Evolutionary conservation across 768 basidiomycete species (phyloP).

Genomic region (Cystobasidium ongulense): DNA sequence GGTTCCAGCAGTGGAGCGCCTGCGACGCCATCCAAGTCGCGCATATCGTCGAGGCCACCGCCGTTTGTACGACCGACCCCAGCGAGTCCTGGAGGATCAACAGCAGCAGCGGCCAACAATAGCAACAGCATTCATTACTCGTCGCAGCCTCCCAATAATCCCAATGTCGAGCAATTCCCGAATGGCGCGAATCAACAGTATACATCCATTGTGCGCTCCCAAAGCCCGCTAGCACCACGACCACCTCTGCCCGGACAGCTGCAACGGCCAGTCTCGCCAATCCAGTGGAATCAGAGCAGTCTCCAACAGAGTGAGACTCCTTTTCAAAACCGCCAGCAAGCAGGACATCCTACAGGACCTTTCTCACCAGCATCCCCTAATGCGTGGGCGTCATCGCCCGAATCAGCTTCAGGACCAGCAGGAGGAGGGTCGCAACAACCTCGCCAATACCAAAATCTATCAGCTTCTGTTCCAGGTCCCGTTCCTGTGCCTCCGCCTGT

Average conservation of each 20-base stretch:
- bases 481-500: constrained; percentile 3
- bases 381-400: constrained; percentile 18
- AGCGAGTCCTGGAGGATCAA: not conserved
- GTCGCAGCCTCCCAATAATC: not conserved
- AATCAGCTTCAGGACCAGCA: not conserved
- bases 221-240: constrained; percentile 22
- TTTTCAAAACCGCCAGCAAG: not conserved
- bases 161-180: not conserved
- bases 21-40: constrained; percentile 25
- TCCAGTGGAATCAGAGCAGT: not conserved
- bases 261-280: constrained; percentile 18
- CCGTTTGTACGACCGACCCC: not conserved
- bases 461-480: not conserved
- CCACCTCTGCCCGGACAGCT: constrained; percentile 27
- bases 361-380: constrained; percentile 15
- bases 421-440: not conserved
- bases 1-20: constrained; percentile 2
- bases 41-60: not conserved
- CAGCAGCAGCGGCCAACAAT: not conserved
- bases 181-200: constrained; percentile 2
- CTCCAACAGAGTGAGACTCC: constrained; percentile 4
- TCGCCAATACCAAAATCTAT: not conserved
- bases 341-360: not conserved
- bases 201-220: constrained; percentile 6
- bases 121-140: not conserved